Base-by-base conservation (phyloP, 1,284 basidiomycete species). In the Microbotryum intermedium region DNA sequence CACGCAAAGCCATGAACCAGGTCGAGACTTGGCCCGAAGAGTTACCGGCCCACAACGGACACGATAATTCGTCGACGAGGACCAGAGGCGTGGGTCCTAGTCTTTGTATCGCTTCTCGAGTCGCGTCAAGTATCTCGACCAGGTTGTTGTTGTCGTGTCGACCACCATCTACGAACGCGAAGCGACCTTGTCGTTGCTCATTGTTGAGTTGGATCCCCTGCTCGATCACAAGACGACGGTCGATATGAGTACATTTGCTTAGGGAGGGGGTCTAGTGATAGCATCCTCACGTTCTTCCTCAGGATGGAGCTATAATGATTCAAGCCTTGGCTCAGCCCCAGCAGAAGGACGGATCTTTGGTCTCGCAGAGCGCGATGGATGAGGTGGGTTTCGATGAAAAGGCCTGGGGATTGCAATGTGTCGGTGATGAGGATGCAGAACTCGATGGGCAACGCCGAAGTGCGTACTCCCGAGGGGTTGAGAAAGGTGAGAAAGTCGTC, bases 391-490 rank as follows among this genome's bases (percentile, higher is more conserved):
- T 62, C 48, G 18, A 66, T 42, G 28, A 66, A 66, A 1, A 61
- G 62, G 4, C 57, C 64, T 1, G 64, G 64, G n/a, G 58, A 39
- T 46, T 66, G 58, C 45, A 66, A 52, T 26, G 60, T 57, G 46
- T 66, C 64, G 26, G 61, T 60, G 28, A 66, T 56, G 13, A 66
- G 50, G 20, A 62, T 25, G 20, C n/a, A 21, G 23, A 58, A 48
- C 26, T 58, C 57, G 16, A 44, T 3, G 82, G 52, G 52, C 3
- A 53, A 26, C 9, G 52, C 25, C 4, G 52, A 25, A 4, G 52
- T 53, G 52, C 52, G 52, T 7, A 25, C 25, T 8, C 52, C 52
- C 9, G 23, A 25, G 23, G 42, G 23, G 26, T 25, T 18, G 25
- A 30, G 21, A 25, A 53, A 53, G 23, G 42, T 53, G 21, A 53